Evolutionary conservation across 495 filamentous ascomycete species (phyloP).

Genomic region (Aspergillus conjunctus): DNA sequence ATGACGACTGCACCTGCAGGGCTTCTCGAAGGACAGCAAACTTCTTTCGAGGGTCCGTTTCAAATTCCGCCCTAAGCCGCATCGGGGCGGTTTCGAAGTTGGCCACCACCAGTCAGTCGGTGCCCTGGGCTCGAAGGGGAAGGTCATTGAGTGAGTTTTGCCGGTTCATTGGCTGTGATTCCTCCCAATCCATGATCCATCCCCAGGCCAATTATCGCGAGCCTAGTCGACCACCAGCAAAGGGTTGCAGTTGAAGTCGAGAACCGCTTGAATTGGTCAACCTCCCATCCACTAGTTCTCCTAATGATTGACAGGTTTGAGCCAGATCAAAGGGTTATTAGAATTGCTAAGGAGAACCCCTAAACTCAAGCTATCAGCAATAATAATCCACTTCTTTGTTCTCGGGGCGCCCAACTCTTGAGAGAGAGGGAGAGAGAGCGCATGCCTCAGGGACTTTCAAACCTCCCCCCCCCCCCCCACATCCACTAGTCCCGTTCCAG

Average conservation of each 20-base stretch:
- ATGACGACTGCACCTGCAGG: constrained; percentile 27
- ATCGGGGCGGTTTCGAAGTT: constrained; percentile 12
- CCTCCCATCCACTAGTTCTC: neutral
- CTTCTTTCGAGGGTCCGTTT: constrained; percentile 26
- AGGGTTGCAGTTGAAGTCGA: neutral
- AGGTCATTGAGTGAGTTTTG: constrained; percentile 7
- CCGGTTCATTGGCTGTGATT: neutral
- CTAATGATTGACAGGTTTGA: constrained; percentile 1
- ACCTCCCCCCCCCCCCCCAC: constrained; percentile 8
- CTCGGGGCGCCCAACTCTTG: neutral
- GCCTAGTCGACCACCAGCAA: constrained; percentile 6
- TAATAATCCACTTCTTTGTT: neutral
- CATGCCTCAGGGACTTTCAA: neutral
- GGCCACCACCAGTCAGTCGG: constrained; percentile 9
- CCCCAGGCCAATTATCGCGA: constrained; percentile 4
- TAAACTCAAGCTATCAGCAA: neutral
- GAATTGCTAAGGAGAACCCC: too few species aligned
- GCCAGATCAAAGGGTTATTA: neutral
- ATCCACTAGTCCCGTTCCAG: constrained; percentile 21
- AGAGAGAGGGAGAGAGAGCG: too few species aligned
- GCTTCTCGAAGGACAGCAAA: constrained; percentile 29
- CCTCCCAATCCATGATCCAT: constrained; percentile 1
- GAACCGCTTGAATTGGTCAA: neutral
- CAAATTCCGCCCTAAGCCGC: constrained; percentile 15
- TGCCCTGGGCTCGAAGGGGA: constrained; percentile 17